Conservation (phyloP, 768 basidiomycete genomes). For the Kwoniella sp. region DNA sequence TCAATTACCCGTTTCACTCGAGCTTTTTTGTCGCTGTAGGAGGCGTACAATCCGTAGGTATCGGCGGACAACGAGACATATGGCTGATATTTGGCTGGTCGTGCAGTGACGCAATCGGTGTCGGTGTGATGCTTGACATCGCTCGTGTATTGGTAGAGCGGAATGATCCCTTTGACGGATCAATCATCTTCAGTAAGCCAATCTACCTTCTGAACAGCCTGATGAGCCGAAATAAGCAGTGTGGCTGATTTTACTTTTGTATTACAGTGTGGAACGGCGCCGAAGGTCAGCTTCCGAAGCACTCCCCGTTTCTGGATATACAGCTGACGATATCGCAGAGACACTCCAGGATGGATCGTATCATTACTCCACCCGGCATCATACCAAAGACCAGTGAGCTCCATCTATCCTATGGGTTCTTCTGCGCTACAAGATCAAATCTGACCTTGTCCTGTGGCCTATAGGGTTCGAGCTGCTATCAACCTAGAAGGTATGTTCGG, state of each 20-base stretch:
- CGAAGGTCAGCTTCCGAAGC: slow-evolving; percentile 59
- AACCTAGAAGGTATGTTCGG: slow-evolving; percentile 75
- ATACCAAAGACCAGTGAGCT: slow-evolving; percentile 67
- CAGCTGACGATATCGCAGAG: slow-evolving; percentile 59
- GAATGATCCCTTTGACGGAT: slow-evolving; percentile 72
- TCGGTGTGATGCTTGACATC: slow-evolving; percentile 89
- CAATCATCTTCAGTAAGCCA: slow-evolving; percentile 79
- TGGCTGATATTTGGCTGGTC: no score
- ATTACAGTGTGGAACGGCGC: slow-evolving; percentile 93
- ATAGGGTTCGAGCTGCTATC: slow-evolving; percentile 77
- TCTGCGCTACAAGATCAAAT: no score
- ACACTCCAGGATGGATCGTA: slow-evolving; percentile 93
- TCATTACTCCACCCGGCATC: slow-evolving; percentile 87
- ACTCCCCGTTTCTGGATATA: not conserved
- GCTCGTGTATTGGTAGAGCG: slow-evolving; percentile 71
- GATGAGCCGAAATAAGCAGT: no score
- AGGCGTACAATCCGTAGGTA: no score
- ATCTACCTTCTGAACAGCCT: not conserved
- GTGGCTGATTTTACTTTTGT: no score
- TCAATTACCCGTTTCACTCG: not conserved
- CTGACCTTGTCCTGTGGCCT: no score
- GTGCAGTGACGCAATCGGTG: slow-evolving; percentile 78
- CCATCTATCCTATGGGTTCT: no score
- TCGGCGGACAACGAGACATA: no score
- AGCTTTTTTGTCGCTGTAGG: not conserved